Evolutionary conservation across 805 yeast species (phyloP).

Genomic region (Dipodascus albidus): DNA sequence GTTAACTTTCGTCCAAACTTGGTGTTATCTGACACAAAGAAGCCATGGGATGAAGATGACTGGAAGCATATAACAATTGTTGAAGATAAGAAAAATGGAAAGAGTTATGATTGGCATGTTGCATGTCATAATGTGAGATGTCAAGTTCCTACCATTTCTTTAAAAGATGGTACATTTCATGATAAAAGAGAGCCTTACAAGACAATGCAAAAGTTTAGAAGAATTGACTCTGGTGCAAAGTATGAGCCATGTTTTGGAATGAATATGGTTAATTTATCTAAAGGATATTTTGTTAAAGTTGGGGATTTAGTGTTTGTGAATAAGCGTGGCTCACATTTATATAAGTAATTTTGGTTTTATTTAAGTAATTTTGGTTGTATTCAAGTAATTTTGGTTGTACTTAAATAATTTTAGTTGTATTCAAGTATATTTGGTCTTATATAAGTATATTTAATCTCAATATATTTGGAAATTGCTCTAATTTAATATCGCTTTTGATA

Average conservation of each 20-base stretch:
- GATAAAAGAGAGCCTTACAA: constrained; percentile 20
- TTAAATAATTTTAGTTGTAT: background rate
- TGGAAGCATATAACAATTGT: constrained; percentile 20
- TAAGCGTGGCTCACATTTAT: constrained; percentile 12
- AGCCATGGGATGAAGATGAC: constrained; percentile 26
- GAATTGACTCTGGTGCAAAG: constrained; percentile 20
- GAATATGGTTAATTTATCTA: constrained; percentile 15
- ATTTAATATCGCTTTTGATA: too few relatives aligned
- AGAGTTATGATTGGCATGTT: constrained; percentile 14
- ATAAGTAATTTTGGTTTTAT: constrained; percentile 1
- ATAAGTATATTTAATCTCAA: too few relatives aligned
- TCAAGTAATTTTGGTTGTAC: background rate
- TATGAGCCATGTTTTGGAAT: constrained; percentile 22
- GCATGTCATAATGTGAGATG: constrained; percentile 22
- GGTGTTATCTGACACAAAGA: constrained; percentile 18
- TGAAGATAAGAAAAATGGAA: constrained; percentile 8
- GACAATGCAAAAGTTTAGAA: constrained; percentile 20
- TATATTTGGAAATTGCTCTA: too few relatives aligned
- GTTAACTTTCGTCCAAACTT: constrained; percentile 25
- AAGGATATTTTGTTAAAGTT: constrained; percentile 15
- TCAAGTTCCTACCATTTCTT: constrained; percentile 23
- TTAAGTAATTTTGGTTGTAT: background rate
- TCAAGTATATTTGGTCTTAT: too few relatives aligned
- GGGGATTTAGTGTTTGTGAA: constrained; percentile 21
- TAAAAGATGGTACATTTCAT: constrained; percentile 16